A percentile compares a stretch with the other conserved stretches of the same genome.
Evolutionary conservation across 177 flowering plant genomes (phyloP).

Genomic region (Vitis hybrid): DNA sequence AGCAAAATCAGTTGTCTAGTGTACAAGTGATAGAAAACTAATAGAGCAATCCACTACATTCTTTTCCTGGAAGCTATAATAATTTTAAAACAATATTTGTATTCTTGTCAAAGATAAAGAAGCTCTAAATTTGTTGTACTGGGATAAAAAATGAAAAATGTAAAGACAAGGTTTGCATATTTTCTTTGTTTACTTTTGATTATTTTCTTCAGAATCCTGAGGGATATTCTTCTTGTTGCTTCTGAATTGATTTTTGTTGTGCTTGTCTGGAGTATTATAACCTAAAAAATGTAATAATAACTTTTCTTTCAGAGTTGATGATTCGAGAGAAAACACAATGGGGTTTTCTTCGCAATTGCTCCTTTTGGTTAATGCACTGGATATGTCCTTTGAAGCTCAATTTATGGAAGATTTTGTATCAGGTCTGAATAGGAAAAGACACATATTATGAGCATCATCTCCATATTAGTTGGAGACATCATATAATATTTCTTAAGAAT

Average conservation of each 20-base stretch:
- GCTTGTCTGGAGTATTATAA: constrained; percentile 4
- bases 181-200: background rate
- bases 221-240: background rate
- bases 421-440: constrained; percentile 42
- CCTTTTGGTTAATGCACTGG: constrained; percentile 67
- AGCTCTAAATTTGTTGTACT: background rate
- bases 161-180: too few relatives aligned
- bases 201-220: background rate
- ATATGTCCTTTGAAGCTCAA: constrained; percentile 70
- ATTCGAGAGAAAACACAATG: constrained; percentile 34
- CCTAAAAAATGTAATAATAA: background rate
- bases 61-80: too few relatives aligned
- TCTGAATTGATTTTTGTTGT: background rate
- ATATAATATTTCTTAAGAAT: background rate
- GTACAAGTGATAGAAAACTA: too few relatives aligned
- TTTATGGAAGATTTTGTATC: constrained; percentile 93
- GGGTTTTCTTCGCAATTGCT: constrained; percentile 89
- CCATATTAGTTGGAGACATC: background rate
- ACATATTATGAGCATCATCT: background rate
- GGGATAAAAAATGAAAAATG: too few relatives aligned
- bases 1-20: too few relatives aligned
- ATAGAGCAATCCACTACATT: too few relatives aligned
- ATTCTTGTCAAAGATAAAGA: background rate
- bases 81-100: background rate
- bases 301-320: constrained; percentile 31